Base-by-base conservation (phyloP, 768 basidiomycete species). In the Suillus subaureus region DNA sequence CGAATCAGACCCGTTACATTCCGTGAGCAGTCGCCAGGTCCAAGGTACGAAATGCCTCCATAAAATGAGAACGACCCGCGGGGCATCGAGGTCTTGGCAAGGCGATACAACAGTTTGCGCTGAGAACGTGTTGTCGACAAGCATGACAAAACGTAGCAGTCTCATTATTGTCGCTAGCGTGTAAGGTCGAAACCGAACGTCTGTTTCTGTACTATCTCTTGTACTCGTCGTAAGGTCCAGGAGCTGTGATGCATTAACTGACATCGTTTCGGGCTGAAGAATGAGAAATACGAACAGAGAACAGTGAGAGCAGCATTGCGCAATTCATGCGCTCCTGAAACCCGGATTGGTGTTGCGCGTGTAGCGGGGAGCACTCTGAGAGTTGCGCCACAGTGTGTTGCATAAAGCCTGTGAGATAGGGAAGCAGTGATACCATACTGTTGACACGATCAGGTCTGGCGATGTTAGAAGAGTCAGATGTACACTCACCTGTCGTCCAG, bases 21-120 rank as follows among this genome's bases (percentile, higher is more conserved):
- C 89, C 56, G 77, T 73, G 88, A 89, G 92, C 8, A 82, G 74
- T 13, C 72, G 75, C 90, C 92, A 93, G 62, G 79, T 80, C 90
- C 91, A 92, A 1, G 84, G 81, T 3, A 89, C 73, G 13, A 83
- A 75, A 13, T 80, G 68, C 37, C 86, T 85, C 86, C 87, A 91
- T 66, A 77, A 77, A n/a, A 90, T 62, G n/a, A 92, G 72, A 26
- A 89, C 79, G 7, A 56, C 73, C 65, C 84, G 82, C 13, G 88
- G 74, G 54, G 70, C 64, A 71, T 87, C 83, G 7, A 83, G 72
- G 23, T 69, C 62, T 33, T 66, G 52, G 18, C 57, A 69, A 33
- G 70, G 75, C 65, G 45, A 55, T 35, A 66, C 42, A 47, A 61
- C 21, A 51, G 60, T 64, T 18, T 64, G 62, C 52, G 61, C 47